Conservation (phyloP, 176 grass and related monocot genomes). For the Ampelocalamus luodianensis region DNA sequence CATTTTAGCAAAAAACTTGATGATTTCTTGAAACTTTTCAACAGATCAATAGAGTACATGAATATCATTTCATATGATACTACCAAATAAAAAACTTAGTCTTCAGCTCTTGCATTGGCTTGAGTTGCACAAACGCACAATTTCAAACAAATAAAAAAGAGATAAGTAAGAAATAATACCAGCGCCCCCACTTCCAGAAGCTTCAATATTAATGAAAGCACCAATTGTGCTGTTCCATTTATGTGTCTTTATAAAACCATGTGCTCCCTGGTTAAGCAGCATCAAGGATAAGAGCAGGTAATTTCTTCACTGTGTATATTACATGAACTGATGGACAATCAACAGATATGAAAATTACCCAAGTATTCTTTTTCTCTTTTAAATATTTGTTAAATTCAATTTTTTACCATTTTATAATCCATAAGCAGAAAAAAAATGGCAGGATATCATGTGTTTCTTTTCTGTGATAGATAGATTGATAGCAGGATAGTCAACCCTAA, state of each 20-base stretch:
- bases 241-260: constrained; percentile 97
- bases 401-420: constrained; percentile 20
- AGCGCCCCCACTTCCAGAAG: constrained; percentile 90
- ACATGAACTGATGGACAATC: neutral
- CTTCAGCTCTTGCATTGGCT: neutral
- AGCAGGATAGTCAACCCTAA: neutral
- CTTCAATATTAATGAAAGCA: constrained; percentile 98
- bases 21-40: constrained; percentile 11
- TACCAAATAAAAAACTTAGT: constrained; percentile 8
- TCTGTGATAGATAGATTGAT: neutral
- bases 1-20: neutral
- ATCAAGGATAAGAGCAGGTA: constrained; percentile 25
- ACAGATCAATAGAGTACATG: neutral
- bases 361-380: neutral
- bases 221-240: constrained; percentile 80
- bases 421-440: constrained; percentile 12
- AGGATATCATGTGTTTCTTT: neutral
- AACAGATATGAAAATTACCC: constrained; percentile 22
- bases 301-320: constrained; percentile 37
- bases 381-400: neutral
- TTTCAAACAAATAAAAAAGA: constrained; percentile 31
- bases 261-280: constrained; percentile 70
- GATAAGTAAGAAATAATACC: constrained; percentile 54
- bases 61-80: constrained; percentile 33
- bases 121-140: constrained; percentile 31